phyloP scores from a whole-genome alignment of 768 basidiomycete species.

The Hemileccinum impolitum region DNA sequence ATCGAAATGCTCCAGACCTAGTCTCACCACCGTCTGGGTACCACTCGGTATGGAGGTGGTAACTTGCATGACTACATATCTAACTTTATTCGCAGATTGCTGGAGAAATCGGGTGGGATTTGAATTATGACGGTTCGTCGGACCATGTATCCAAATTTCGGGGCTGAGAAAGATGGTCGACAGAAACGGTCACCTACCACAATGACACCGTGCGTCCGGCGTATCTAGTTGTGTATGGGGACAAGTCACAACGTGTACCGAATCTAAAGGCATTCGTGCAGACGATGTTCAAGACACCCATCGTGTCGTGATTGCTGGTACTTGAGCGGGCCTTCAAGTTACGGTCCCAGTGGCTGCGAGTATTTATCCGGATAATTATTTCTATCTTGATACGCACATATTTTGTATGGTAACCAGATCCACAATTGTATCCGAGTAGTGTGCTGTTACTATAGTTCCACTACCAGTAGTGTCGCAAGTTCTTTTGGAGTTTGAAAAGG shows the following conservation, averaged over 20 bases:
- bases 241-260: conserved; percentile 16
- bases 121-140: conserved; percentile 53
- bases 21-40: conserved; percentile 53
- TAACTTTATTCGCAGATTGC: conserved; percentile 40
- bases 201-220: conserved; percentile 68
- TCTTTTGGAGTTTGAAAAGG: no score
- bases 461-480: no score
- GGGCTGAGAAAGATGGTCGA: background rate
- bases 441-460: no score
- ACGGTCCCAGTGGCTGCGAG: background rate
- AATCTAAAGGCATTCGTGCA: conserved; percentile 28
- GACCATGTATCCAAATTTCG: background rate
- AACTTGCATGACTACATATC: background rate
- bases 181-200: conserved; percentile 61
- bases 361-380: conserved; percentile 11
- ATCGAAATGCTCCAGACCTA: conserved; percentile 46
- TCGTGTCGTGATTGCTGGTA: conserved; percentile 19
- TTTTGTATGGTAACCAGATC: conserved; percentile 15
- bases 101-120: conserved; percentile 59
- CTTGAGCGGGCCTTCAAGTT: background rate
- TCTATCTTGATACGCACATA: conserved; percentile 14
- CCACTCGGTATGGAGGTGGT: conserved; percentile 48
- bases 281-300: conserved; percentile 31
- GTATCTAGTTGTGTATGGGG: conserved; percentile 60
- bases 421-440: conserved; percentile 7